Percentiles rank a stretch among this genome's conserved stretches.
These are phyloP conservation scores for Adansonia digitata DNA, from an alignment of 345 rosid species.

Conservation along the genomic window DNA sequence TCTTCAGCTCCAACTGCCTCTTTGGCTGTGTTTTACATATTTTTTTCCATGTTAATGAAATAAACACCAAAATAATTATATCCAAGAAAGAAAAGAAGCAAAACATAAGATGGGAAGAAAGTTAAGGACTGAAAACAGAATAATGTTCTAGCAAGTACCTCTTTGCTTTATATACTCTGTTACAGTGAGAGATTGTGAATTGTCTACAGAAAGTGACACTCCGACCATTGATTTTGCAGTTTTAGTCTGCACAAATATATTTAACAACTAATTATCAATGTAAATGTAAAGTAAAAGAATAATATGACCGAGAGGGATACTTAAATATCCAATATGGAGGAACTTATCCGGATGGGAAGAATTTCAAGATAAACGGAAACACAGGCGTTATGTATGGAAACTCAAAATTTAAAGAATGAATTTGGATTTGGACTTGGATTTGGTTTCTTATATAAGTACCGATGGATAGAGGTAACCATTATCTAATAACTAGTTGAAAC, in stretches of 20 bases:
- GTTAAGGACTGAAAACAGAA: not conserved
- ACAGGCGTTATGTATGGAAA: not conserved
- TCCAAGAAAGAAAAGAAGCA: constrained; percentile 1
- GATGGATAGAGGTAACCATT: not conserved
- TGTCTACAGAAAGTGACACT: constrained; percentile 60
- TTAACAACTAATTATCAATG: constrained; percentile 8
- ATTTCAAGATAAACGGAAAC: not conserved
- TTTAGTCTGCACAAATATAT: constrained; percentile 65
- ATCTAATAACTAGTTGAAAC: not conserved
- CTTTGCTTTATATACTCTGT: constrained; percentile 75
- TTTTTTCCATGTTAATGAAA: constrained; percentile 6
- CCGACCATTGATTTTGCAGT: constrained; percentile 88
- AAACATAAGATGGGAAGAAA: not conserved
- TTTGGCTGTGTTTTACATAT: constrained; percentile 46
- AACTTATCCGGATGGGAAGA: not conserved
- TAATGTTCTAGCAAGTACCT: constrained; percentile 36
- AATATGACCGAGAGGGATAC: constrained; percentile 2
- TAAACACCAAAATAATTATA: not conserved
- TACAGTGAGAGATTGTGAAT: constrained; percentile 55
- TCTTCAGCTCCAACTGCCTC: constrained; percentile 92
- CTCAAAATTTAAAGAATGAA: not conserved
- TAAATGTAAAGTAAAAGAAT: not conserved
- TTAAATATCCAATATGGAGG: constrained; percentile 3
- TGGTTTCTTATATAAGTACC: not conserved
- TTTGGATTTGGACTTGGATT: not conserved